Evolutionary conservation across 2,329 filamentous ascomycete genomes (phyloP).

Genomic region (Colletotrichum caudatum): DNA sequence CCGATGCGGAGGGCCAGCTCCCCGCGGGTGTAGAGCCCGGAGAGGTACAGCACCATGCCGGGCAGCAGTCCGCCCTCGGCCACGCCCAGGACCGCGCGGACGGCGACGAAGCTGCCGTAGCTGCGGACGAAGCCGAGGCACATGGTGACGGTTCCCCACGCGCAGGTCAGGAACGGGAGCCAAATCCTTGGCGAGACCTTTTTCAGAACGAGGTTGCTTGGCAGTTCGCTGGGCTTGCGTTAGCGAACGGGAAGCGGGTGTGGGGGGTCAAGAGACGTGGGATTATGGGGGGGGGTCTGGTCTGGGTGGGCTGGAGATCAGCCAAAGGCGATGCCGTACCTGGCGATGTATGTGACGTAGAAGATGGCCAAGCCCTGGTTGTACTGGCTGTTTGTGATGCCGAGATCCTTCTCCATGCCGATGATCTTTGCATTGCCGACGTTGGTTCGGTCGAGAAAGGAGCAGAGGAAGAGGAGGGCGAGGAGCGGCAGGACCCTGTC

Average conservation of each 20-base stretch:
- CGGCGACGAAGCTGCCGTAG: conserved; percentile 69
- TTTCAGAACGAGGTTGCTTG: conserved; percentile 73
- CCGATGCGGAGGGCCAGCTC: conserved; percentile 74
- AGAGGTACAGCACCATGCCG: conserved; percentile 76
- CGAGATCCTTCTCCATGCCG: conserved; percentile 68
- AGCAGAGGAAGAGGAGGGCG: conserved; percentile 74
- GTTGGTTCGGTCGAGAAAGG: conserved; percentile 76
- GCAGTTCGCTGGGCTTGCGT: conserved; percentile 63
- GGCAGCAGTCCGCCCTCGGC: conserved; percentile 75
- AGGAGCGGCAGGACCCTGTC: conserved; percentile 71
- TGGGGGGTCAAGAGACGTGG: conserved; percentile 5
- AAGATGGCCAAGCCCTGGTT: conserved; percentile 73
- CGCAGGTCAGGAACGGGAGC: conserved; percentile 67
- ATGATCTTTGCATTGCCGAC: conserved; percentile 78
- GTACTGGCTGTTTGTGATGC: conserved; percentile 72
- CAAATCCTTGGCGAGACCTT: conserved; percentile 70
- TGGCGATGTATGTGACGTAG: conserved; percentile 73
- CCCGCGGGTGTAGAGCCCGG: conserved; percentile 69
- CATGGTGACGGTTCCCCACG: conserved; percentile 71
- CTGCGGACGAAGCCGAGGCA: conserved; percentile 66
- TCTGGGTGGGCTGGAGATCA: not conserved
- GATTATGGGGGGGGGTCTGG: not conserved
- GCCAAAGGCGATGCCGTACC: conserved; percentile 50
- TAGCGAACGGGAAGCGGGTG: conserved; percentile 13
- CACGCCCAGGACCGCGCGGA: conserved; percentile 71